Base-by-base conservation (phyloP, 23 red algal species). In the Cyanidium caldarium region DNA sequence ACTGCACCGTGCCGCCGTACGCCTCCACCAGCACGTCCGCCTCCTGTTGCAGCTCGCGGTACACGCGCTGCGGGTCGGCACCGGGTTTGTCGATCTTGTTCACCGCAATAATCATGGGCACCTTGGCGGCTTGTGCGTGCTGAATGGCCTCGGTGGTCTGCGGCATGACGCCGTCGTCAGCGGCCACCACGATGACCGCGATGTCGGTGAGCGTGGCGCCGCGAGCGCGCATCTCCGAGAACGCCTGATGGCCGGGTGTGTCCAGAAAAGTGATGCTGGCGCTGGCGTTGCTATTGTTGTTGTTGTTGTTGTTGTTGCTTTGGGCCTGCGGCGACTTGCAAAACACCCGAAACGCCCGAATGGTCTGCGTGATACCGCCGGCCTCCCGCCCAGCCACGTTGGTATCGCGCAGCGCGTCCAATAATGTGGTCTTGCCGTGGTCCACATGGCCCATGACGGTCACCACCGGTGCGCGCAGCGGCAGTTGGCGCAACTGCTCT, bases 381-480 rank as follows among this genome's bases (percentile, higher is more conserved):
- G 72, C 85, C 72, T 95, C 90, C 28, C 44, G 41, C 15, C 40
- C 42, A 12, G 84, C 90, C 1, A 95, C 66, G 57, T 84, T 21
- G 26, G 78, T 67, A 17, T 79, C 33, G 17, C 82, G 67, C 23
- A 95, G 66, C 21, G 83, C 79, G 35, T 95, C 90, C 36, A 95
- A 70, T 46, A 95, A 61, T 29, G 90, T 87, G 16, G 90, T 95
- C 68, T 95, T 95, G 38, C 90, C 90, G 39, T 87, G 83, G 43
- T 95, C 83, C 37, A 95, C 90, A 34, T 95, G 90, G 3, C 90
- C 90, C 90, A 95, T 87, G 10, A 95, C 46, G 0, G 90, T 87
- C 35, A 95, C 75, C 20, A 95, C 73, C 23, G 90, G 90, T 42
- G 80, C 65, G 21, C 88, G 81, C 34, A 61, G 21, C 51, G n/a